These are phyloP conservation scores for Phanerochaete carnosa DNA, from an alignment of 768 basidiomycete genomes.

Conservation along the genomic window DNA sequence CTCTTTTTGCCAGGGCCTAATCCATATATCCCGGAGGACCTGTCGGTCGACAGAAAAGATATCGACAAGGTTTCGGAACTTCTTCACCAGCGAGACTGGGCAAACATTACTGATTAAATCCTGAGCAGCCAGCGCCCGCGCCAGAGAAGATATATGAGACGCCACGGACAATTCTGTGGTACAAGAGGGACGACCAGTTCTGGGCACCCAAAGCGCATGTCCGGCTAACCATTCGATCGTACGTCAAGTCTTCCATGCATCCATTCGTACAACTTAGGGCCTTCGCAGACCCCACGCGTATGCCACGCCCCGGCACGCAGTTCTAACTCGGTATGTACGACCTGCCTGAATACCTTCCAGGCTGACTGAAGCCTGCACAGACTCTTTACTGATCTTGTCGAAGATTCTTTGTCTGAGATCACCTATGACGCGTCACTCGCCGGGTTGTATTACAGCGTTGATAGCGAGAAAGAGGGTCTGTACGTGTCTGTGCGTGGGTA, in stretches of 20 bases:
- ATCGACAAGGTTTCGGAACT: constrained; percentile 21
- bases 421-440: constrained; percentile 53
- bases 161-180: constrained; percentile 40
- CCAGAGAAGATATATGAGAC: constrained; percentile 38
- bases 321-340: constrained; percentile 28
- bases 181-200: constrained; percentile 58
- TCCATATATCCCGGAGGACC: constrained; percentile 45
- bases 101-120: too few relatives aligned
- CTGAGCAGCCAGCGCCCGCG: constrained; percentile 31
- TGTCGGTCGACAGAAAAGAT: constrained; percentile 40
- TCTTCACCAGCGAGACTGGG: not conserved
- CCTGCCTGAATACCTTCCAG: not conserved
- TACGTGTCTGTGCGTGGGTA: constrained; percentile 42
- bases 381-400: constrained; percentile 28
- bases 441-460: constrained; percentile 40
- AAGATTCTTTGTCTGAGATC: constrained; percentile 48
- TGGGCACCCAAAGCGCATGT: constrained; percentile 48
- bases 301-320: constrained; percentile 27
- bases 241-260: constrained; percentile 3
- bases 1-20: constrained; percentile 46
- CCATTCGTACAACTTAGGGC: constrained; percentile 3
- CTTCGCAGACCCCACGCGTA: constrained; percentile 28
- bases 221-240: constrained; percentile 35
- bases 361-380: constrained; percentile 5
- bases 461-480: constrained; percentile 31